Base-by-base conservation (phyloP, 169 alveolate genomes). In the Neospora caninum region DNA sequence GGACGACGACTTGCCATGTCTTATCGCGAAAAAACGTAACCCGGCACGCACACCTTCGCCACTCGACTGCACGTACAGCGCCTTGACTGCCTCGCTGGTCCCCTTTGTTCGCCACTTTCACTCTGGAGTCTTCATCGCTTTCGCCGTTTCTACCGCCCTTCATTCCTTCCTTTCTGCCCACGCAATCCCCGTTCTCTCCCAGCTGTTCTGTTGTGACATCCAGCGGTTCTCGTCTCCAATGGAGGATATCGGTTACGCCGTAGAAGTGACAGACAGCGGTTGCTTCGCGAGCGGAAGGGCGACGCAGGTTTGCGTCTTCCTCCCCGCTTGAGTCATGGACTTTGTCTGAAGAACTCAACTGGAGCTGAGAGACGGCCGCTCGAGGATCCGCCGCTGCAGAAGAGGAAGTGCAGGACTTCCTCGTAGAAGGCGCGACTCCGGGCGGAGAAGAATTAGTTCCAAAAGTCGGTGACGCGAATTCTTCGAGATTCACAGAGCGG, bases 1-100 rank as follows among this genome's bases (percentile, higher is more conserved):
- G 0, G n/a, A 82, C 89, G 89, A 27, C 10, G 25, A 82, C 69
- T 41, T 41, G 2, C 89, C 89, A 82, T 6, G 89, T 82, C 34
- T 6, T 43, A 29, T 82, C 67, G 38, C 41, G 41, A 41, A 20
- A 82, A 43, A 82, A 82, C 18, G 69, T 82, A 64, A 82, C 89
- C 13, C 53, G 89, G 39, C 89, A 82, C n/a, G 89, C 53, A 43
- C 89, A 82, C 34, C 69, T 38, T 16, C 53, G 67, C 39, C 64
- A 27, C n/a, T 82, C 89, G 25, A 82, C 89, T 43, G 89, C 20
- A 42, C 89, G 67, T 22, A 82, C 69, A 82, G 41, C 25, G 29
- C 41, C 67, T 7, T 27, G 73, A 27, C 4, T 4, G 58, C 82
- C 82, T 64, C 27, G 73, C 18, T 18, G 27, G 73, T 64, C 73